These are phyloP conservation scores for Coemansia sp. DNA, from an alignment of 192 early-diverging fungal species.

Conservation along the genomic window DNA sequence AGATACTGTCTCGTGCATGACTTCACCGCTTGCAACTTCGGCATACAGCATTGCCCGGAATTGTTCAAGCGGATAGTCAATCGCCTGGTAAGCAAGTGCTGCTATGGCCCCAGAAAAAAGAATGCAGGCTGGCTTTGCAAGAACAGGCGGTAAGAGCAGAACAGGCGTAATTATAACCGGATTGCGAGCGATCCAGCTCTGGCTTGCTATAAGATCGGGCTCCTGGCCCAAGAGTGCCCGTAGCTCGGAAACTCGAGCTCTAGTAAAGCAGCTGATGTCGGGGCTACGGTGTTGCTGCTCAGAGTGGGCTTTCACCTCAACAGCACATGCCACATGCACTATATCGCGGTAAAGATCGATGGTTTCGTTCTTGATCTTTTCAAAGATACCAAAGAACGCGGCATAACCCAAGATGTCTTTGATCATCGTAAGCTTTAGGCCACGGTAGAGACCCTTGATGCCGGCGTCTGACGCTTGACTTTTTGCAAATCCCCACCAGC, in stretches of 20 bases:
- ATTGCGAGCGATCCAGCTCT: constrained; percentile 36
- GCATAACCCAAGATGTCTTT: constrained; percentile 74
- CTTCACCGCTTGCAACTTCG: constrained; percentile 57
- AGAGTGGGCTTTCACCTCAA: constrained; percentile 14
- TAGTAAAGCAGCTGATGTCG: constrained; percentile 31
- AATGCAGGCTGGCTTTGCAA: constrained; percentile 59
- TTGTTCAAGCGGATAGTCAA: constrained; percentile 71
- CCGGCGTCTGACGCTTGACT: constrained; percentile 45
- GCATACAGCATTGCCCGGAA: constrained; percentile 67
- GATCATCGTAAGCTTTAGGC: constrained; percentile 43
- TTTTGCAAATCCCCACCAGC: constrained; percentile 66
- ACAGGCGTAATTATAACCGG: constrained; percentile 24
- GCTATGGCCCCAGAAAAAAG: constrained; percentile 61
- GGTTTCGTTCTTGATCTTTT: constrained; percentile 71
- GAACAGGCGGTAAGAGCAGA: constrained; percentile 45
- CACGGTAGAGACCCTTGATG: constrained; percentile 34
- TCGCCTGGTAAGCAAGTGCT: constrained; percentile 68
- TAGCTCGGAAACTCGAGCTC: constrained; percentile 28
- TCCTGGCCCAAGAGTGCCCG: constrained; percentile 27
- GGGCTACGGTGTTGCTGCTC: not conserved
- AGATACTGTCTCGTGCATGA: constrained; percentile 31
- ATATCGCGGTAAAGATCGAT: constrained; percentile 62
- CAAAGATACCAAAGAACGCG: constrained; percentile 76
- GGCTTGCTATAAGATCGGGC: constrained; percentile 29
- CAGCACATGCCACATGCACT: constrained; percentile 36